These are phyloP conservation scores for Yarrowia hollandica DNA, from an alignment of 805 yeast genomes.

Conservation along the genomic window DNA sequence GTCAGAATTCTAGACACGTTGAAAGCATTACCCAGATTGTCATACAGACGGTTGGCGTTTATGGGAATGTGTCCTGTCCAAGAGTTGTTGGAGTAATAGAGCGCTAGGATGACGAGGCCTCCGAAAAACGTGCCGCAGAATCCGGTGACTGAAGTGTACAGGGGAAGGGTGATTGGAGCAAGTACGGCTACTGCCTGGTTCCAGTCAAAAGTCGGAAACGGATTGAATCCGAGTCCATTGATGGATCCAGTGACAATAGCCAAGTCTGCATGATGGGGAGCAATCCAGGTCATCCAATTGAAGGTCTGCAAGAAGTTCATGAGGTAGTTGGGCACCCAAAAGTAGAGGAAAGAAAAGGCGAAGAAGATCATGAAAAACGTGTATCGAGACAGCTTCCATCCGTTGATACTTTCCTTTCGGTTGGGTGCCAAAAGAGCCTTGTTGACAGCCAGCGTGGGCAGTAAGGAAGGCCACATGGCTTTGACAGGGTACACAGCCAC, in stretches of 20 bases:
- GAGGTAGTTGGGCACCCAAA: conserved; percentile 67
- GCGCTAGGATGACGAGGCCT: conserved; percentile 47
- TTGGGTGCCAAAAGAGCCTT: conserved; percentile 48
- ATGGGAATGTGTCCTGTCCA: conserved; percentile 62
- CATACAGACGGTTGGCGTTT: conserved; percentile 52
- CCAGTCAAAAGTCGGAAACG: conserved; percentile 57
- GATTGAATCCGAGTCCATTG: conserved; percentile 54
- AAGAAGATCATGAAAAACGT: conserved; percentile 50
- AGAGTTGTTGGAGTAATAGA: conserved; percentile 57
- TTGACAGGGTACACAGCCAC: conserved; percentile 54
- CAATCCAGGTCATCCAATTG: conserved; percentile 62
- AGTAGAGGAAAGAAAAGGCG: conserved; percentile 51
- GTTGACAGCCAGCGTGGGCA: conserved; percentile 53
- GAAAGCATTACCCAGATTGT: conserved; percentile 53
- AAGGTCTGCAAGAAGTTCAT: conserved; percentile 51
- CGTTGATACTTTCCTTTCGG: conserved; percentile 49
- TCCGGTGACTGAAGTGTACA: conserved; percentile 47
- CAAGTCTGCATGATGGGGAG: conserved; percentile 51
- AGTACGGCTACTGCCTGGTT: conserved; percentile 57
- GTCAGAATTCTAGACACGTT: conserved; percentile 50
- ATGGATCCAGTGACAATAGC: conserved; percentile 51
- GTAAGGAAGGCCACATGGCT: conserved; percentile 54
- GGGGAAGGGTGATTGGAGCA: conserved; percentile 48
- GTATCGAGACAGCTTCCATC: conserved; percentile 59
- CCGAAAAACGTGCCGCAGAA: conserved; percentile 47